Conservation (phyloP, 768 basidiomycete genomes). For the Tylopilus felleus region DNA sequence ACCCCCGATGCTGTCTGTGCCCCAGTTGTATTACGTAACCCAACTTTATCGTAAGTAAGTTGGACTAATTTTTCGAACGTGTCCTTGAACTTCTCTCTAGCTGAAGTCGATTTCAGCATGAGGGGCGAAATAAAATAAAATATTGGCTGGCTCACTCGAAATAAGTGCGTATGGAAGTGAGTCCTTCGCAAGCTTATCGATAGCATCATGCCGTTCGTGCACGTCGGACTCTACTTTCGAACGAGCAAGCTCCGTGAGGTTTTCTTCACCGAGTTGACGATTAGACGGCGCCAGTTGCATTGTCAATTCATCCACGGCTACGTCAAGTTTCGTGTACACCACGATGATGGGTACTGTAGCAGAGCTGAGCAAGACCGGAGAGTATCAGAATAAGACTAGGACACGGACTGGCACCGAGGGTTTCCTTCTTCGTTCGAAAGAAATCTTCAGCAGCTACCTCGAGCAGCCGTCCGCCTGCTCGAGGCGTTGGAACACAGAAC, state of each 20-base stretch:
- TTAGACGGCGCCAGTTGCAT: too few species aligned
- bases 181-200: neutral
- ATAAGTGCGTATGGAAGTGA: neutral
- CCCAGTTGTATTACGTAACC: too few species aligned
- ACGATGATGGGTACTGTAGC: slow-evolving; percentile 1
- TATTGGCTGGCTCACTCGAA: neutral
- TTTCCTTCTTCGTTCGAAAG: neutral
- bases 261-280: too few species aligned
- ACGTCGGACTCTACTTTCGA: neutral
- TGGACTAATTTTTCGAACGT: neutral
- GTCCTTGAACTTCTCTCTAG: neutral
- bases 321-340: neutral
- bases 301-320: neutral
- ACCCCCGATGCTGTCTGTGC: too few species aligned
- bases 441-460: slow-evolving; percentile 2
- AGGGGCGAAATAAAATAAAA: neutral
- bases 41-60: neutral
- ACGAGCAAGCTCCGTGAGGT: too few species aligned
- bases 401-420: neutral
- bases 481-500: slow-evolving; percentile 1
- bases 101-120: neutral
- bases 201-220: neutral
- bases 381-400: neutral
- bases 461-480: neutral
- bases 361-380: neutral